Conservation (phyloP, 2,329 filamentous ascomycete genomes). For the Phialocephala subalpina region DNA sequence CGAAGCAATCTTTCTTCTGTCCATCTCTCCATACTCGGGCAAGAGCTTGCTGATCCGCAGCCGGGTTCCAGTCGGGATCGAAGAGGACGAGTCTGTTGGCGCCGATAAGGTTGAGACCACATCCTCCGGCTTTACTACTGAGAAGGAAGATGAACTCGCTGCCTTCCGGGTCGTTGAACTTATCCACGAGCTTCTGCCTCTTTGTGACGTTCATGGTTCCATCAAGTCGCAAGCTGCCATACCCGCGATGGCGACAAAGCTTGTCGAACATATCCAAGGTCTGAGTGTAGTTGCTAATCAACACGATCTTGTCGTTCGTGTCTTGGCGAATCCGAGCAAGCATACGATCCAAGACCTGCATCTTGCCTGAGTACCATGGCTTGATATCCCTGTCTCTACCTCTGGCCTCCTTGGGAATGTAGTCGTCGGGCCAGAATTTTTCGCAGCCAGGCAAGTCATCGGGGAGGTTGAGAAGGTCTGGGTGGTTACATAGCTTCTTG, state of each 20-base stretch:
- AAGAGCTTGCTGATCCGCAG: conserved; percentile 94
- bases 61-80: conserved; percentile 98
- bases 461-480: conserved; percentile 85
- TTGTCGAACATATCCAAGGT: conserved; percentile 94
- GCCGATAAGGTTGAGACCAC: conserved; percentile 93
- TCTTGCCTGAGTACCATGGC: conserved; percentile 97
- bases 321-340: conserved; percentile 93
- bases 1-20: conserved; percentile 99
- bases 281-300: conserved; percentile 98
- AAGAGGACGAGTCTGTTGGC: conserved; percentile 95
- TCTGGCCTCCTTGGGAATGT: conserved; percentile 84
- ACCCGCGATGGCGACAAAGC: conserved; percentile 83
- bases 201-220: conserved; percentile 99
- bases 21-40: conserved; percentile 98
- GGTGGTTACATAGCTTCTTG: conserved; percentile 99
- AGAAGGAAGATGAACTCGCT: conserved; percentile 94
- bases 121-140: conserved; percentile 95
- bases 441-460: conserved; percentile 90
- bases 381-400: conserved; percentile 93
- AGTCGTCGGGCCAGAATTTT: conserved; percentile 82
- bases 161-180: conserved; percentile 93
- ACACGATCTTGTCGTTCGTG: conserved; percentile 98
- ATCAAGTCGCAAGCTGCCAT: conserved; percentile 88
- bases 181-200: conserved; percentile 95
- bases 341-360: conserved; percentile 98